Base-by-base conservation (phyloP, 441 rosid species). In the Gossypium laxum region DNA sequence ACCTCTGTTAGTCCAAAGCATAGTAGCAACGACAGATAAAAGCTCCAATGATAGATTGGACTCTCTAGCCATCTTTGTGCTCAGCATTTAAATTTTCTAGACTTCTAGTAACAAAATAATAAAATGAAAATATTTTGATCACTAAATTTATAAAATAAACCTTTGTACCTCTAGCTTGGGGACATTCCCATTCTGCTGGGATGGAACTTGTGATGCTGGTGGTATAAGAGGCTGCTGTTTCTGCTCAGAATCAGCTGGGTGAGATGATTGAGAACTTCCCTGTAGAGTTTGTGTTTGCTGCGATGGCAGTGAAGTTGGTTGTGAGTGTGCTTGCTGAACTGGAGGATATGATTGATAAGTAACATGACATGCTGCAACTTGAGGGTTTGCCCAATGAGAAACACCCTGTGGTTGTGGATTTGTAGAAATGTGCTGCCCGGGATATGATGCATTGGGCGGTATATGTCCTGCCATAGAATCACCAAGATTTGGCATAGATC, bases 371-470 rank as follows among this genome's bases (percentile, higher is more conserved):
- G 82, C 73, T 61, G 73, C 78, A 72, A 66, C 68, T 72, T 77
- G 87, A 50, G 72, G 81, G 51, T 79, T 86, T 73, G 76, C 76
- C 78, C 81, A 65, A 32, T 83, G 82, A 30, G 86, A 41, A 80
- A 78, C 75, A 74, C 81, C 73, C 69, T 69, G 92, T 24, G 82
- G 77, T 24, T 80, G 85, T 74, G 84, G 78, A 76, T 77, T 78
- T 65, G 70, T 32, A 14, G 84, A 74, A 30, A 71, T 57, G 52
- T 83, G 88, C 74, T 81, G 95, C 79, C 60, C 61, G 72, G 81
- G 80, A 78, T 80, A 82, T 70, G 92, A 67, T 75, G 77, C 74
- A 55, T 83, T 80, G 61, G 91, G 87, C 71, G 81, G 69, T 22
- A 75, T 17, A 48, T 28, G 59, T 32, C 87, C 85, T 71, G 82